A percentile compares a stretch with the other conserved stretches of the same genome.
phyloP scores from a whole-genome alignment of 2,329 filamentous ascomycete species.

The Stachybotrys echinatus region DNA sequence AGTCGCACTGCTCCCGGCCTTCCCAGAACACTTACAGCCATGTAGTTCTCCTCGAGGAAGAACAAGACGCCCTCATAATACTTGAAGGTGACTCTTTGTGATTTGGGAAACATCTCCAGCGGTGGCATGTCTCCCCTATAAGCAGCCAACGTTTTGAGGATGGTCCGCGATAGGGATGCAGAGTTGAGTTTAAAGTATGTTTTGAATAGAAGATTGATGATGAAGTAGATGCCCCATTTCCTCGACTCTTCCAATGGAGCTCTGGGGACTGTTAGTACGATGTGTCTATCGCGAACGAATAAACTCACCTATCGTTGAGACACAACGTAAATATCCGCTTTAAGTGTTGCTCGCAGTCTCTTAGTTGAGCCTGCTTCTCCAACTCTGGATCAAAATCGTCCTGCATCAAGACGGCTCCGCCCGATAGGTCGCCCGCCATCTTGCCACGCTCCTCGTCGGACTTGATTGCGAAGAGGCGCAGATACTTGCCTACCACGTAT shows the following conservation, averaged over 20 bases:
- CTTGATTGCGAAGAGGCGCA: conserved; percentile 84
- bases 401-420: conserved; percentile 48
- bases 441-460: conserved; percentile 66
- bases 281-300: too few relatives aligned
- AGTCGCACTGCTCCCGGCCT: neutral
- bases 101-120: conserved; percentile 74
- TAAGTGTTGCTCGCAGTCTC: conserved; percentile 84
- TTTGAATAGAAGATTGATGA: conserved; percentile 93
- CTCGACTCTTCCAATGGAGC: conserved; percentile 81
- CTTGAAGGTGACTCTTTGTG: conserved; percentile 91
- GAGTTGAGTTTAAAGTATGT: conserved; percentile 96
- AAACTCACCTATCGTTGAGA: conserved; percentile 75
- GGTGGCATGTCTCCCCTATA: conserved; percentile 74
- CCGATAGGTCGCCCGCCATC: conserved; percentile 27
- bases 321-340: conserved; percentile 92
- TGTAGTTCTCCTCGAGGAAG: conserved; percentile 92
- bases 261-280: conserved; percentile 35
- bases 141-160: conserved; percentile 77
- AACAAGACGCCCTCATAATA: conserved; percentile 93
- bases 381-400: conserved; percentile 77
- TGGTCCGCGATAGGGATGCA: conserved; percentile 82
- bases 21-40: conserved; percentile 46
- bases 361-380: conserved; percentile 77
- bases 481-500: conserved; percentile 80
- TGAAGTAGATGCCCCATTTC: conserved; percentile 97